Evolutionary conservation across 148 eudicot species (phyloP), one percentile per base, ranked within the genome.

Genomic region (Persicaria tinctoria): DNA sequence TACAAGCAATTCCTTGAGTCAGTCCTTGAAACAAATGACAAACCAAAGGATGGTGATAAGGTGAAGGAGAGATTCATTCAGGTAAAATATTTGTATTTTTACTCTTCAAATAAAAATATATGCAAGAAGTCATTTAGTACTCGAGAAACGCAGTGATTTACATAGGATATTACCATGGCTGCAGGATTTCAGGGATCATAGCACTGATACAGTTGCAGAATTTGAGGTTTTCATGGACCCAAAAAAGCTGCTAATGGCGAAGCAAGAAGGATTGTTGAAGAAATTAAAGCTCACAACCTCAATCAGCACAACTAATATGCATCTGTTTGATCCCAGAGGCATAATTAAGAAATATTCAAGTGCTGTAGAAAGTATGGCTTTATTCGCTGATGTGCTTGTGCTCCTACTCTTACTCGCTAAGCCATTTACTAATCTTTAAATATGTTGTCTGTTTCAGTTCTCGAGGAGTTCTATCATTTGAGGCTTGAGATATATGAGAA

Each of bases 221-320:
- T 89, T 92, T 70, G 81, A 79, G 53, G 77, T 95, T 38, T 41
- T 71, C 74, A 71, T 95, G 77, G 75, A 86, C 1, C 83, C 77
- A 76, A 80, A 78, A 51, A 87, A 86, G 76, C 70, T 90, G 83
- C 63, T 54, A 46, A 70, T 74, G 47, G 99, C 92, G 76, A 85
- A 78, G 82, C 87, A 90, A 78, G 97, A 90, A 81, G 99, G 97
- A n/a, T 75, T 95, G 87, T 63, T 89, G 74, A 95, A 95, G 86
- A 95, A 87, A 76, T 92, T 95, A 68, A 95, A 89, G 89, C 88
- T 95, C 50, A 89, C 92, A 5, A 86, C 84, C 63, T 75, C 90
- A 23, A 84, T 95, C 76, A 86, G 87, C 88, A 95, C 96, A 5
- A 90, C 87, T 73, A 95, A 95, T 85, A 95, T 95, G 99, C 99